Conservation (phyloP, 2,329 filamentous ascomycete genomes). For the Camillea tinctor region DNA sequence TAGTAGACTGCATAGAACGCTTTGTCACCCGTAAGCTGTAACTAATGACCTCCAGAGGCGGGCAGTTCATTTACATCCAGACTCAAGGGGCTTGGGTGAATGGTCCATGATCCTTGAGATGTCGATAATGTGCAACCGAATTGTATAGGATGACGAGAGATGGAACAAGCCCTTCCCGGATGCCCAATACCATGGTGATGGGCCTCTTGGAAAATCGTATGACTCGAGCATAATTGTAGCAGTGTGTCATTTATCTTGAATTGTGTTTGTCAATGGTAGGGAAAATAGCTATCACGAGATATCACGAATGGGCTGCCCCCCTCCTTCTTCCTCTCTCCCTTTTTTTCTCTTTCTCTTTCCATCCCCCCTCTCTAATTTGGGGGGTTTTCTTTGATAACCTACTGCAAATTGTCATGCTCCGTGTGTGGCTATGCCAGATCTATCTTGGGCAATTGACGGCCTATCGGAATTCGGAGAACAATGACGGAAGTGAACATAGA, state of each 20-base stretch:
- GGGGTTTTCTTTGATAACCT: neutral
- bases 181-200: slow-evolving; percentile 1
- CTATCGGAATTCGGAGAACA: neutral
- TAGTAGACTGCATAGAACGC: slow-evolving; percentile 7
- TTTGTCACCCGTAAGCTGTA: slow-evolving; percentile 19
- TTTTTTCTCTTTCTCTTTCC: no score
- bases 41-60: slow-evolving; percentile 15
- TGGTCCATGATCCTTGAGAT: slow-evolving; percentile 14
- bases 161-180: slow-evolving; percentile 4
- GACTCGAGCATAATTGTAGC: slow-evolving; percentile 1
- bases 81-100: slow-evolving; percentile 7
- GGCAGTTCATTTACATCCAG: slow-evolving; percentile 20
- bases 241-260: neutral
- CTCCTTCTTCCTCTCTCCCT: no score
- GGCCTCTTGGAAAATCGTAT: slow-evolving; percentile 11
- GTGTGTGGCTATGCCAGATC: neutral
- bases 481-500: neutral
- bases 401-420: neutral
- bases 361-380: neutral
- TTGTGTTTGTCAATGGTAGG: neutral
- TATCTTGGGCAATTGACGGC: neutral
- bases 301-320: neutral
- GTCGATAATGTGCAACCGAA: slow-evolving; percentile 14
- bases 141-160: slow-evolving; percentile 19
- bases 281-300: slow-evolving; percentile 20